Base-by-base conservation (phyloP, 805 yeast genomes). In the Hyphopichia homilentoma region DNA sequence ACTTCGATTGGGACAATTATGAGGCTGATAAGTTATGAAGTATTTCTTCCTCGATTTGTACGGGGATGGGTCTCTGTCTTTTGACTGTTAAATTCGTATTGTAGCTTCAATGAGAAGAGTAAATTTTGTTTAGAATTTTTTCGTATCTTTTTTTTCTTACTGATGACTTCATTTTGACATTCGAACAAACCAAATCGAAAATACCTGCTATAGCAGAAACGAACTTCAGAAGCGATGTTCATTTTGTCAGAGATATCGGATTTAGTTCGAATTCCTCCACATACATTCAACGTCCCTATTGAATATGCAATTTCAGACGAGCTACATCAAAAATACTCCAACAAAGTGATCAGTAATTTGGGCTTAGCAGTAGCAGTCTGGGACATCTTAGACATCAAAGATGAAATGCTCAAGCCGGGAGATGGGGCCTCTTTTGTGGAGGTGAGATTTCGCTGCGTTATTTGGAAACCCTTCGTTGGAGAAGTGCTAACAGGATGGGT, bases 401-500 rank as follows among this genome's bases (percentile, higher is more conserved):
- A 93, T 46, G 98, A 97, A 4, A 69, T 85, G 42, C 67, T 93
- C 38, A 83, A 79, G 47, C 96, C 96, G 1, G 97, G 98, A 6
- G 97, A 93, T 59, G 97, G 98, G 6, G 87, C 89, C 2, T 72
- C 87, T 4, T 89, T 71, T 47, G 79, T 86, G 25, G 83, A 81
- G 41, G 84, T 82, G 13, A 73, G 67, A 34, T 85, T 88, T 51
- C 63, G 97, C 32, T 68, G 83, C 29, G 66, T 89, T 7, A 81
- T 90, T 2, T 93, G 93, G 72, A 84, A 89, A 43, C 98, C 98
- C 1, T 90, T 90, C 57, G 80, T 86, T 1, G 98, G 98, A 7
- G 98, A 93, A 54, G 77, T 90, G 6, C 57, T 93, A 16, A 81
- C 88, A 0, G 98, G 98, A 2, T 87, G 95, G 90, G 86, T 93